Evolutionary conservation across 2,329 filamentous ascomycete species (phyloP).

Genomic region (Botrytis pseudocinerea): DNA sequence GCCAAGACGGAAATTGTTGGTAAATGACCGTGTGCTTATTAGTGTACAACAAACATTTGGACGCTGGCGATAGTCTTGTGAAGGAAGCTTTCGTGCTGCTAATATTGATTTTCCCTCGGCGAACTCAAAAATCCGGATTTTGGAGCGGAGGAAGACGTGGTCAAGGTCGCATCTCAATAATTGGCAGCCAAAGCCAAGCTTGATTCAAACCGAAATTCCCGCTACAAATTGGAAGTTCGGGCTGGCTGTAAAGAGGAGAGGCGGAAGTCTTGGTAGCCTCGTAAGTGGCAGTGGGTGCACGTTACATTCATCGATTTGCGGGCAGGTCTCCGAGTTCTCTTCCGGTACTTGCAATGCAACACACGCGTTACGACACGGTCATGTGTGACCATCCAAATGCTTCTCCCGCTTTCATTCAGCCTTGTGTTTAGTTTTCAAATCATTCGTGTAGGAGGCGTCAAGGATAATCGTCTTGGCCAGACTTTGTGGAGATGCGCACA

Average conservation of each 20-base stretch:
- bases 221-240: neutral
- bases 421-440: slow-evolving; percentile 13
- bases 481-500: slow-evolving; percentile 5
- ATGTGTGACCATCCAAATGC: neutral
- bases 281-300: slow-evolving; percentile 4
- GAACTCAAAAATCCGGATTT: slow-evolving; percentile 2
- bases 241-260: neutral
- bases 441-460: slow-evolving; percentile 2
- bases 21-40: neutral
- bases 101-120: neutral
- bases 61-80: neutral
- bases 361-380: neutral
- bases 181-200: slow-evolving; percentile 8
- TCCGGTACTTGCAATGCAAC: slow-evolving; percentile 10
- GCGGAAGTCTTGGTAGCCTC: slow-evolving; percentile 12
- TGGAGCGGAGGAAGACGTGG: neutral
- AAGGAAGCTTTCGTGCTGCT: slow-evolving; percentile 1
- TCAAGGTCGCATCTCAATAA: slow-evolving; percentile 1
- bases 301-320: slow-evolving; percentile 3
- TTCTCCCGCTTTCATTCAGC: neutral
- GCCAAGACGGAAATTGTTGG: slow-evolving; percentile 1
- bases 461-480: slow-evolving; percentile 3
- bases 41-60: neutral
- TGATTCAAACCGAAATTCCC: neutral
- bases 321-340: neutral